A percentile compares a stretch with the other conserved stretches of the same genome.
Evolutionary conservation across 2,329 filamentous ascomycete genomes (phyloP).

Genomic region (Penicillium sp.): DNA sequence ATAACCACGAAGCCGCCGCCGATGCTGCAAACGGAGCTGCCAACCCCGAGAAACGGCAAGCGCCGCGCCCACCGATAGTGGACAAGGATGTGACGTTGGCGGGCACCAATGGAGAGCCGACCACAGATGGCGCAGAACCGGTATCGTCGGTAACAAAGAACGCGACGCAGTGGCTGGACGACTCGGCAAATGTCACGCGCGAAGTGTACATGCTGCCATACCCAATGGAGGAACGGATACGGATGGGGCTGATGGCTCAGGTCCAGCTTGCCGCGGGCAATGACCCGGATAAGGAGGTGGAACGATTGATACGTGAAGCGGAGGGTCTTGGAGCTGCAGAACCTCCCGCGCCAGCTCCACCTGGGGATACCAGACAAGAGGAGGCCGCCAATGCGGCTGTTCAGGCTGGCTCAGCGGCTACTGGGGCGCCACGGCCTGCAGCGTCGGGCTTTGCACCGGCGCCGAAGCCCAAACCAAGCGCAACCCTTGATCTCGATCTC

Average conservation of each 20-base stretch:
- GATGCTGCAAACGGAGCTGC: conserved; percentile 38
- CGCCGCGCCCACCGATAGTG: conserved; percentile 15
- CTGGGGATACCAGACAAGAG: conserved; percentile 35
- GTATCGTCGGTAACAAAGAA: conserved; percentile 41
- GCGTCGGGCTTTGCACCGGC: conserved; percentile 17
- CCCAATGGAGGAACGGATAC: conserved; percentile 46
- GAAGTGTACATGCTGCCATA: conserved; percentile 46
- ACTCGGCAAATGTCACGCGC: conserved; percentile 41
- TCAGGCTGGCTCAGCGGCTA: conserved; percentile 28
- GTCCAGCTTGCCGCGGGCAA: conserved; percentile 46
- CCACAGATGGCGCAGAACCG: conserved; percentile 25
- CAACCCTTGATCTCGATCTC: conserved; percentile 45
- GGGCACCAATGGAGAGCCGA: conserved; percentile 29
- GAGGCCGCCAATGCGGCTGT: conserved; percentile 37
- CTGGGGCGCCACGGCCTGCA: conserved; percentile 12
- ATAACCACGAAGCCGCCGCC: conserved; percentile 46
- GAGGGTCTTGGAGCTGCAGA: conserved; percentile 52
- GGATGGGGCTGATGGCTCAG: conserved; percentile 47
- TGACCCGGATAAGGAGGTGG: conserved; percentile 54
- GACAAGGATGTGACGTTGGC: conserved; percentile 37
- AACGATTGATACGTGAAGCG: conserved; percentile 53
- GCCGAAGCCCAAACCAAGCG: conserved; percentile 40
- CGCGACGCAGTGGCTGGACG: conserved; percentile 43
- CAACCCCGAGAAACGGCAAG: conserved; percentile 18
- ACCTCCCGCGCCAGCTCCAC: conserved; percentile 37